Base-by-base conservation (phyloP, 306 rosid species). In the Rosa multiflora region DNA sequence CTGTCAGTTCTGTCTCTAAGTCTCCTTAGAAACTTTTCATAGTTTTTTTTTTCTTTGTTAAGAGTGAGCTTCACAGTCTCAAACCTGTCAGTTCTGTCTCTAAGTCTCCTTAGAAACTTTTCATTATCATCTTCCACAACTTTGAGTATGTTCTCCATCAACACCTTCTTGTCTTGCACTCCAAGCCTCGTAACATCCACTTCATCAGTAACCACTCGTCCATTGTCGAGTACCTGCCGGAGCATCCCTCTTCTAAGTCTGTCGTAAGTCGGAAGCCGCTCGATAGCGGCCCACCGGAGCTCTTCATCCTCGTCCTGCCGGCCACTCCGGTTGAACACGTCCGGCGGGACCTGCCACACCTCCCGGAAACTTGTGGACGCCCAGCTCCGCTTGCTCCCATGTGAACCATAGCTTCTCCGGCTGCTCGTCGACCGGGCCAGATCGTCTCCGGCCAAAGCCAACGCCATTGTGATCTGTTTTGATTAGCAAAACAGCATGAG, bases 211-310 rank as follows among this genome's bases (percentile, higher is more conserved):
- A 82, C 83, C 56, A 90, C 86, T 3, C 66, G 76, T 8, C 97
- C 92, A 58, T 67, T 76, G 17, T 92, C 97, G 5, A 85, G 72
- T 3, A 84, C 97, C 37, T 82, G 85, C 51, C 80, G 82, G 4
- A 92, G 77, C 72, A 95, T 64, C 74, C 94, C 92, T 77, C 86
- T 90, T 29, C 85, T 86, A 69, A 95, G 5, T 70, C 98, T 81
- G 11, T 92, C 98, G 80, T 87, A 95, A 1, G 99, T 92, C 1
- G 99, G 97, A 67, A 95, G 96, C 72, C 97, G 83, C 84, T 95
- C 94, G 21, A 92, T 82, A 6, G 99, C 91, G 0, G 98, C 99
- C 99, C 97, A 95, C 76, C 80, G 84, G 23, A 95, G 88, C 66
- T 91, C 92, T 42, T 89, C 95, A 52, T 92, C 93, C 8, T 87